These are phyloP conservation scores for Aspergillus hortae DNA, from an alignment of 2,329 filamentous ascomycete genomes.

Conservation along the genomic window DNA sequence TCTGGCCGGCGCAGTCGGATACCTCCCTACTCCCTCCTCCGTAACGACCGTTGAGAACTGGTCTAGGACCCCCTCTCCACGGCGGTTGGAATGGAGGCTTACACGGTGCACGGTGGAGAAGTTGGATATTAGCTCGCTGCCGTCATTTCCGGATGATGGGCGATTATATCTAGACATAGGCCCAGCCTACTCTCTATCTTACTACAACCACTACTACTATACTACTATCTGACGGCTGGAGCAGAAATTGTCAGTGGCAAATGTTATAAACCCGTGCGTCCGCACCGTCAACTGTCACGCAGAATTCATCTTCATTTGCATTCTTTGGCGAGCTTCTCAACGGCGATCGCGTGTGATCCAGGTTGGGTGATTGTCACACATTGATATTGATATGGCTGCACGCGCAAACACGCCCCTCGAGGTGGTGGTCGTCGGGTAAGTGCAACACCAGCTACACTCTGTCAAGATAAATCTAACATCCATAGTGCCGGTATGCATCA, in stretches of 20 bases:
- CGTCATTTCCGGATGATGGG: conserved; percentile 1
- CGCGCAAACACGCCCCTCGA: conserved; percentile 27
- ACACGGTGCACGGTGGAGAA: neutral
- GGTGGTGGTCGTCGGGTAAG: conserved; percentile 35
- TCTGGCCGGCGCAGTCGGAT: no score
- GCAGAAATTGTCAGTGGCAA: no score
- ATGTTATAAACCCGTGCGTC: no score
- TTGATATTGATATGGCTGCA: conserved; percentile 2
- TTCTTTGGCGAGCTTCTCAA: neutral
- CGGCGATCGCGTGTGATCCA: neutral
- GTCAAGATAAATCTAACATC: neutral
- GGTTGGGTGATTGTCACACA: no score
- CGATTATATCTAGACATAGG: neutral
- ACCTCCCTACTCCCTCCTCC: no score
- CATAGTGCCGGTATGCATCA: neutral
- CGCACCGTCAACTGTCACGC: no score
- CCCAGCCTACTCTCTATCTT: no score
- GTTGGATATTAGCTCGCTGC: neutral
- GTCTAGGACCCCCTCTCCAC: no score
- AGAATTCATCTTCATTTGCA: no score
- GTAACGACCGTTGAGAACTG: no score
- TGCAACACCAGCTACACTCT: neutral
- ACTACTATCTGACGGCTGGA: no score
- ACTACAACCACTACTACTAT: no score
- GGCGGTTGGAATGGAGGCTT: neutral